Base-by-base conservation (phyloP, 768 basidiomycete species). In the Calvatia gigantea region DNA sequence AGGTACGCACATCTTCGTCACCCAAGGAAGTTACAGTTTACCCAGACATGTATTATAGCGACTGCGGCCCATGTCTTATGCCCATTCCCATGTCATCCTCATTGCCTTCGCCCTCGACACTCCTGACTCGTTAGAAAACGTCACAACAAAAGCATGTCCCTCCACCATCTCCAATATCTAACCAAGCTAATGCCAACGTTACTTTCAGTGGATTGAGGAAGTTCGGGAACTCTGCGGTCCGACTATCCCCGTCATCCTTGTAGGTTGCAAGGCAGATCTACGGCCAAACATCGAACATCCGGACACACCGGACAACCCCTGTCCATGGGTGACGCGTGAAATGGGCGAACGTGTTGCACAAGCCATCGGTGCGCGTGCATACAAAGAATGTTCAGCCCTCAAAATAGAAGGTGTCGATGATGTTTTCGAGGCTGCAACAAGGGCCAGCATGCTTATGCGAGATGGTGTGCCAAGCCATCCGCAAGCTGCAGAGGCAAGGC, bases 141-240 rank as follows among this genome's bases (percentile, higher is more conserved):
- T 98, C 19, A 81, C 86, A 19, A 86, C 87, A 60, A 98, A 98
- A 84, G 94, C 88, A 65, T 54, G 75, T 41, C 21, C 27, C 42
- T 17, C 41, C 15, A 28, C 45, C 44, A 9, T 21, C 48, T 52
- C 44, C 47, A 35, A 33, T 27, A 51, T 60, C 45, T 47, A 17
- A 47, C 11, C 29, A 27, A 23, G 31, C 29, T 59, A 33, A 54
- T 60, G 53, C 47, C 27, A 51, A 51, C 44, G 46, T 3, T 64
- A n/a, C n/a, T n/a, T n/a, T n/a, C n/a, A 97, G 93, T 98, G 97
- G 97, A 97, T 94, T 69, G 94, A 96, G 70, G 97, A 98, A 76
- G 97, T 98, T 11, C 86, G 95, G 54, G 86, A 80, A n/a, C 95
- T 98, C 65, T 98, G 97, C 70, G 97, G 97, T 0, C 80, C 89